phyloP scores from a whole-genome alignment of 371 early-diverging fungal genomes.

The Nematocida ausubeli region DNA sequence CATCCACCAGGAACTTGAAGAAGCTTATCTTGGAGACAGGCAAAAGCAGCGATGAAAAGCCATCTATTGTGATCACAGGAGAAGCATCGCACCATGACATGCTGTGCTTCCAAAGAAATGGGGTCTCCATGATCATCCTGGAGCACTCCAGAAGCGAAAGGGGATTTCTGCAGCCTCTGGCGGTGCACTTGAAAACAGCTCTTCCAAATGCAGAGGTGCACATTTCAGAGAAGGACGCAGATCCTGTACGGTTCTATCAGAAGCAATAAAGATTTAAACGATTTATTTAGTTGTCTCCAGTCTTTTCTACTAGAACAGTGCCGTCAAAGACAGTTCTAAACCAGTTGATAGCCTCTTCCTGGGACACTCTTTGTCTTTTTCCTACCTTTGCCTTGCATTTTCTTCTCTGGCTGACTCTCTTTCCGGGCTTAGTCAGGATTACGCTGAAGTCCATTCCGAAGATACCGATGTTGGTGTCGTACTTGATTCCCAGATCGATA shows the following conservation, averaged over 20 bases:
- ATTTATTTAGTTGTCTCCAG: slow-evolving; percentile 28
- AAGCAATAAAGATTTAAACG: slow-evolving; percentile 3
- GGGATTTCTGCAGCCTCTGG: slow-evolving; percentile 72
- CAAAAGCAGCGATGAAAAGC: slow-evolving; percentile 22
- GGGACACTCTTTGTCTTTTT: slow-evolving; percentile 81
- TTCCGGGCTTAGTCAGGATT: slow-evolving; percentile 92
- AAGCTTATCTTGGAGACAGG: slow-evolving; percentile 73
- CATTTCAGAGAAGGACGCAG: slow-evolving; percentile 61
- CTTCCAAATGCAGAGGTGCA: slow-evolving; percentile 46
- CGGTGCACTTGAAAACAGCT: slow-evolving; percentile 24
- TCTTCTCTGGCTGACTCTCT: slow-evolving; percentile 90
- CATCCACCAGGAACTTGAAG: slow-evolving; percentile 68
- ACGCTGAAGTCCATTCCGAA: slow-evolving; percentile 88
- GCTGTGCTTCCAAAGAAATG: slow-evolving; percentile 73
- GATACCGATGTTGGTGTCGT: slow-evolving; percentile 91
- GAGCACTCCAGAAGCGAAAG: slow-evolving; percentile 87
- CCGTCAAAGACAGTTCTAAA: slow-evolving; percentile 69
- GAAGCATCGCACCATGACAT: slow-evolving; percentile 87
- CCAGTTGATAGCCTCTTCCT: slow-evolving; percentile 74
- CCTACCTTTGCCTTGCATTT: slow-evolving; percentile 80
- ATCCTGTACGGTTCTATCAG: slow-evolving; percentile 59
- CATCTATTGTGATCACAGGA: slow-evolving; percentile 82
- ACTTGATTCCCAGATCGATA: slow-evolving; percentile 99
- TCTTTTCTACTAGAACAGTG: slow-evolving; percentile 46
- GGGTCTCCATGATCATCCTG: slow-evolving; percentile 79